Percentiles rank a stretch among this genome's conserved stretches.
Conservation (phyloP, 768 basidiomycete genomes). For the Lactifluus hygrophoroides region DNA sequence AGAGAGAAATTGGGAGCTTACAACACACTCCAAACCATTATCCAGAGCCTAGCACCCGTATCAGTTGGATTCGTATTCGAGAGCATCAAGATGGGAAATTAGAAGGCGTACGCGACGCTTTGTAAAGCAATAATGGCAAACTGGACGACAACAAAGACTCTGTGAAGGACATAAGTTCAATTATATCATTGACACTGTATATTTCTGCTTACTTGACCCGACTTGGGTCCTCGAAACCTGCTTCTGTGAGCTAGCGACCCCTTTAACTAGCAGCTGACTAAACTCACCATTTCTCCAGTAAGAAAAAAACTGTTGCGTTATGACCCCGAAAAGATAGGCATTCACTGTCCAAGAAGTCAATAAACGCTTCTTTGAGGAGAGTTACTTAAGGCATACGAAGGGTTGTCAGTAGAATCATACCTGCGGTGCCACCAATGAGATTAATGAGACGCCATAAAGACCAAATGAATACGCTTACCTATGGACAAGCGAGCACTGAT, state of each 20-base stretch:
- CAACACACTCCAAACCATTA: not conserved
- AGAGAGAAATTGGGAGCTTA: not conserved
- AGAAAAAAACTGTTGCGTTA: not conserved
- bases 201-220: not conserved
- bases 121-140: no score
- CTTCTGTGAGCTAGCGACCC: not conserved
- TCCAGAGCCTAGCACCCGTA: not conserved
- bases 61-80: not conserved
- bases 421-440: not conserved
- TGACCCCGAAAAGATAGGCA: no score
- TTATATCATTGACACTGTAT: not conserved
- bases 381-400: no score
- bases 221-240: not conserved
- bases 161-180: not conserved
- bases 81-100: not conserved
- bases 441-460: no score
- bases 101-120: not conserved
- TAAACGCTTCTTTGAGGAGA: not conserved
- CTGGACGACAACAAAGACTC: not conserved
- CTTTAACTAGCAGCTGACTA: not conserved
- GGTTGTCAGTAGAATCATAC: not conserved
- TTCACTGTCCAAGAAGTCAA: no score
- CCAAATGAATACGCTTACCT: no score
- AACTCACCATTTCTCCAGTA: not conserved
- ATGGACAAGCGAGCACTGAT: no score